These are phyloP conservation scores for Phoma sp. DNA, from an alignment of 2,329 filamentous ascomycete species.

Conservation along the genomic window DNA sequence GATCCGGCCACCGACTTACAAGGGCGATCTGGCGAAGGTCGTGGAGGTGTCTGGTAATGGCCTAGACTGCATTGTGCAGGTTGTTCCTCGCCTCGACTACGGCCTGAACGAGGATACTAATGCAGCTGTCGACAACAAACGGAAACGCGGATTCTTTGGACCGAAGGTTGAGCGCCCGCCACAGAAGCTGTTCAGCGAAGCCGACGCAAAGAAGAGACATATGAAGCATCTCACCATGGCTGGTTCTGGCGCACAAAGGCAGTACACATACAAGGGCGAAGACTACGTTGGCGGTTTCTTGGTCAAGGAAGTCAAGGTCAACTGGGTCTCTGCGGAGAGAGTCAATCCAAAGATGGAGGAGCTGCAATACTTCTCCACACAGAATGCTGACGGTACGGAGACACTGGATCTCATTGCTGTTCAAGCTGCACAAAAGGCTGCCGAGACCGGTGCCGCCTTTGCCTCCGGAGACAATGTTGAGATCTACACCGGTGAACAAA, in stretches of 20 bases:
- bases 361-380: conserved; percentile 90
- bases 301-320: conserved; percentile 91
- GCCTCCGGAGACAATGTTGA: conserved; percentile 95
- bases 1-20: conserved; percentile 79
- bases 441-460: conserved; percentile 81
- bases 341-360: conserved; percentile 95
- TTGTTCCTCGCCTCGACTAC: conserved; percentile 92
- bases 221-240: conserved; percentile 65
- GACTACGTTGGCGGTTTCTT: conserved; percentile 93
- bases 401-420: conserved; percentile 92
- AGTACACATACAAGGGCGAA: conserved; percentile 85
- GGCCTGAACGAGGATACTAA: conserved; percentile 81
- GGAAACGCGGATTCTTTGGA: conserved; percentile 71
- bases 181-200: conserved; percentile 89
- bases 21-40: conserved; percentile 89
- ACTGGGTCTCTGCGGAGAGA: conserved; percentile 82
- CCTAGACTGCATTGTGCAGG: conserved; percentile 82
- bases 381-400: conserved; percentile 88
- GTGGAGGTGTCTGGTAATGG: conserved; percentile 93
- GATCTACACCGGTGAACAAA: conserved; percentile 94
- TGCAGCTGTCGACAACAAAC: conserved; percentile 66
- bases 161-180: conserved; percentile 74
- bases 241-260: conserved; percentile 66
- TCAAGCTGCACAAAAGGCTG: conserved; percentile 87
- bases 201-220: conserved; percentile 89